phyloP scores from a whole-genome alignment of 768 basidiomycete species.

The Crepidotus variabilis region DNA sequence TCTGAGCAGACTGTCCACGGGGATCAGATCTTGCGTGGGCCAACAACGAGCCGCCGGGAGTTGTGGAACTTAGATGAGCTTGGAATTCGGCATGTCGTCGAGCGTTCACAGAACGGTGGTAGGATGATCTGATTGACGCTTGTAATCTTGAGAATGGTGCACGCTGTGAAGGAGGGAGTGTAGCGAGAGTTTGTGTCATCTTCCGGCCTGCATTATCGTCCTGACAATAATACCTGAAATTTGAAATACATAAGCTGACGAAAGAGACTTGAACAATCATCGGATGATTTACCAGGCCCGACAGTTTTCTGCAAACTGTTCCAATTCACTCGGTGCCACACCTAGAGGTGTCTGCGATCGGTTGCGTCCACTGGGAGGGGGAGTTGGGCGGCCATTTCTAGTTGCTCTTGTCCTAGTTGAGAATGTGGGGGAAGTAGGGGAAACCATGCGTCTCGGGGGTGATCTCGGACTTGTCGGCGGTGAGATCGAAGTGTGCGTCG shows the following conservation, averaged over 20 bases:
- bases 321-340: constrained; percentile 63
- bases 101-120: constrained; percentile 75
- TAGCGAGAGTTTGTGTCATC: constrained; percentile 81
- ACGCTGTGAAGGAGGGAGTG: constrained; percentile 77
- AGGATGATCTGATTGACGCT: constrained; percentile 80
- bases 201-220: constrained; percentile 72
- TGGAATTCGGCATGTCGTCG: constrained; percentile 81
- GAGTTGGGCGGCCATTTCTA: constrained; percentile 49
- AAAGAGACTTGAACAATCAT: neutral
- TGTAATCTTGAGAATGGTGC: constrained; percentile 86
- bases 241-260: constrained; percentile 4
- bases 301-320: constrained; percentile 74
- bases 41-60: constrained; percentile 76
- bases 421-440: constrained; percentile 60
- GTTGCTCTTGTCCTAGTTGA: constrained; percentile 45
- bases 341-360: constrained; percentile 71
- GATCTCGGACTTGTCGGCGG: constrained; percentile 55
- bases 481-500: constrained; percentile 52
- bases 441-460: constrained; percentile 32
- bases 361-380: constrained; percentile 56
- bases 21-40: constrained; percentile 72
- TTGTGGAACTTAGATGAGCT: constrained; percentile 76
- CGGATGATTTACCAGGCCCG: constrained; percentile 60
- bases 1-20: constrained; percentile 55
- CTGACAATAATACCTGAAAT: constrained; percentile 75